Conservation (phyloP, 2,329 filamentous ascomycete genomes). For the Fusarium solani-melongenae region DNA sequence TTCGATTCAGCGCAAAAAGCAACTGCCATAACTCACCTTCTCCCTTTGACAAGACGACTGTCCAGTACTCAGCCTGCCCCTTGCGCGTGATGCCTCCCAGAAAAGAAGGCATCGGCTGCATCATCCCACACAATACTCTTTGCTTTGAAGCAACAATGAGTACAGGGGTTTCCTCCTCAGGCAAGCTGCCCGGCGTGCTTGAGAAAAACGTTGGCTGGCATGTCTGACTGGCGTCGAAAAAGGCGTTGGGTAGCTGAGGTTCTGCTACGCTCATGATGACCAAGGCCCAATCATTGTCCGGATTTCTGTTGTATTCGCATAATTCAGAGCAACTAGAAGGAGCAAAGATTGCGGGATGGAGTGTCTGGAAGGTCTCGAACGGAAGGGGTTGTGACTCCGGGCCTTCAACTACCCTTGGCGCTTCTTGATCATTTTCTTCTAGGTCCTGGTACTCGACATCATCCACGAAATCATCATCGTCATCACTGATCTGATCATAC, state of each 20-base stretch:
- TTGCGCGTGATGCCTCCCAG: background rate
- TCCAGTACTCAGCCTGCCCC: background rate
- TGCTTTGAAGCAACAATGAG: background rate
- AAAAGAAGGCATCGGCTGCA: background rate
- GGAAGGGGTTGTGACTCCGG: background rate
- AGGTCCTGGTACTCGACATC: background rate
- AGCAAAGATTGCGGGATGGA: background rate
- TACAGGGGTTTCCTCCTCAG: background rate
- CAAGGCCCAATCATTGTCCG: background rate
- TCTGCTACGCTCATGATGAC: background rate
- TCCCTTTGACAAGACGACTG: background rate
- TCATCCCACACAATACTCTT: background rate
- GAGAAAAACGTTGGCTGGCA: background rate
- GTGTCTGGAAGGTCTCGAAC: background rate
- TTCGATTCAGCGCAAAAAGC: background rate
- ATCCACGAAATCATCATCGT: background rate
- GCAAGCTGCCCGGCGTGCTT: background rate
- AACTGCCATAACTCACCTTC: background rate
- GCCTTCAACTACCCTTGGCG: background rate
- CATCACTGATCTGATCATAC: background rate
- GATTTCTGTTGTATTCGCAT: background rate
- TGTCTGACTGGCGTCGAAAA: background rate
- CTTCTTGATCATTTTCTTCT: background rate
- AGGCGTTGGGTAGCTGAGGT: background rate
- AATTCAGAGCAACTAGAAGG: background rate